These are phyloP conservation scores for Penicillium sp. DNA, from an alignment of 2,329 filamentous ascomycete species.

Conservation along the genomic window DNA sequence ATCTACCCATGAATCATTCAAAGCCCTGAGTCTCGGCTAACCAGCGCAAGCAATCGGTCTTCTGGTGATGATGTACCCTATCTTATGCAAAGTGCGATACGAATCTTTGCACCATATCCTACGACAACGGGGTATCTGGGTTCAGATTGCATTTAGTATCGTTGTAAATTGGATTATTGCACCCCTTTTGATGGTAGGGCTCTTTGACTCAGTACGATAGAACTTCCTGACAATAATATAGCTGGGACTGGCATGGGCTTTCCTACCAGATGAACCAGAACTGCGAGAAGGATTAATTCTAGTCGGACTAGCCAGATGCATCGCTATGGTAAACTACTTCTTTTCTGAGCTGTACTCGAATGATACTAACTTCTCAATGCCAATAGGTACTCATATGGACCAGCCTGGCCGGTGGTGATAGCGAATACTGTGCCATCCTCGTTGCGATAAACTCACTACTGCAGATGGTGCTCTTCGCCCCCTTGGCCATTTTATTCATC, in stretches of 20 bases:
- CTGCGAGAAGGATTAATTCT: slow-evolving; percentile 69
- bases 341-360: not conserved
- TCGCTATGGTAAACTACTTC: slow-evolving; percentile 70
- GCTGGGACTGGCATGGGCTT: slow-evolving; percentile 53
- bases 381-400: slow-evolving; percentile 71
- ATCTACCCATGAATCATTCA: slow-evolving; percentile 17
- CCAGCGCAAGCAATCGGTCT: slow-evolving; percentile 67
- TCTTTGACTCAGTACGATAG: not conserved
- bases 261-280: slow-evolving; percentile 51
- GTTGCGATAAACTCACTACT: slow-evolving; percentile 74
- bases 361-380: not conserved
- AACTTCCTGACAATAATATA: not conserved
- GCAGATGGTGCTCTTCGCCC: slow-evolving; percentile 72
- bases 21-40: not conserved
- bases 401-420: slow-evolving; percentile 71
- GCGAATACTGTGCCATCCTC: slow-evolving; percentile 79
- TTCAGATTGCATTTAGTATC: slow-evolving; percentile 75
- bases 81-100: slow-evolving; percentile 82
- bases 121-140: slow-evolving; percentile 64
- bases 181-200: slow-evolving; percentile 73
- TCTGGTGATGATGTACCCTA: slow-evolving; percentile 93
- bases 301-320: slow-evolving; percentile 81
- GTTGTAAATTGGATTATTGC: slow-evolving; percentile 82
- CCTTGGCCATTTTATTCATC: slow-evolving; percentile 69
- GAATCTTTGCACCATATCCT: slow-evolving; percentile 72